phyloP scores from a whole-genome alignment of 2,329 filamentous ascomycete genomes.

The Aspergillus viridinutans region DNA sequence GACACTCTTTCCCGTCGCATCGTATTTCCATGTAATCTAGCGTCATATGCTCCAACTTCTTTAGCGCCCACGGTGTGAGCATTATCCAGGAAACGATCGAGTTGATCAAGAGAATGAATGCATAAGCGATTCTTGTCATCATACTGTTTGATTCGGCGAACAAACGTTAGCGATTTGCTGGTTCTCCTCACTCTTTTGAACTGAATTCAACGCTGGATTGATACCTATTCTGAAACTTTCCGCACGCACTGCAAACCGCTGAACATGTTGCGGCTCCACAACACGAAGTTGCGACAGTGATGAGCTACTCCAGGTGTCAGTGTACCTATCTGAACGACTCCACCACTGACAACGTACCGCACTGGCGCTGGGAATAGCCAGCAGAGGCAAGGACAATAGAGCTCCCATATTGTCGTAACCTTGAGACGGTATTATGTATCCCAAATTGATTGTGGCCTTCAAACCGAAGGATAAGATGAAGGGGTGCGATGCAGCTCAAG shows the following conservation, averaged over 20 bases:
- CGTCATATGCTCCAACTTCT: slow-evolving; percentile 86
- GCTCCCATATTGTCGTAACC: slow-evolving; percentile 67
- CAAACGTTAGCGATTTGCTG: slow-evolving; percentile 18
- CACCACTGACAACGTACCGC: slow-evolving; percentile 59
- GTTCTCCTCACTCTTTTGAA: neutral
- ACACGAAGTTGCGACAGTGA: slow-evolving; percentile 80
- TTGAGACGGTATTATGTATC: neutral
- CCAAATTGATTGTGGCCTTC: neutral
- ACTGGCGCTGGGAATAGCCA: slow-evolving; percentile 80
- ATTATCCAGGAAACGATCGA: slow-evolving; percentile 98
- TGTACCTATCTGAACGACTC: slow-evolving; percentile 5
- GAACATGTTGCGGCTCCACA: slow-evolving; percentile 96
- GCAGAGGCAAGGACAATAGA: slow-evolving; percentile 79
- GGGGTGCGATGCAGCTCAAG: neutral
- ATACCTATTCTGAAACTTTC: slow-evolving; percentile 93
- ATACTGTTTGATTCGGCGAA: slow-evolving; percentile 55
- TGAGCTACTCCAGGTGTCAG: slow-evolving; percentile 49
- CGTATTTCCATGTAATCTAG: slow-evolving; percentile 95
- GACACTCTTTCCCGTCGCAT: slow-evolving; percentile 84
- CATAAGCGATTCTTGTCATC: slow-evolving; percentile 93
- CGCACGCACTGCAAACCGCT: slow-evolving; percentile 90
- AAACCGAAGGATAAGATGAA: neutral
- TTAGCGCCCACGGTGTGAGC: slow-evolving; percentile 97
- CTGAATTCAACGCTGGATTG: slow-evolving; percentile 10
- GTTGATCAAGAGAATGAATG: slow-evolving; percentile 90